A percentile compares a stretch with the other conserved stretches of the same genome.
Conservation (phyloP, 1,284 basidiomycete species). For the Phylloboletellus chloephorus region DNA sequence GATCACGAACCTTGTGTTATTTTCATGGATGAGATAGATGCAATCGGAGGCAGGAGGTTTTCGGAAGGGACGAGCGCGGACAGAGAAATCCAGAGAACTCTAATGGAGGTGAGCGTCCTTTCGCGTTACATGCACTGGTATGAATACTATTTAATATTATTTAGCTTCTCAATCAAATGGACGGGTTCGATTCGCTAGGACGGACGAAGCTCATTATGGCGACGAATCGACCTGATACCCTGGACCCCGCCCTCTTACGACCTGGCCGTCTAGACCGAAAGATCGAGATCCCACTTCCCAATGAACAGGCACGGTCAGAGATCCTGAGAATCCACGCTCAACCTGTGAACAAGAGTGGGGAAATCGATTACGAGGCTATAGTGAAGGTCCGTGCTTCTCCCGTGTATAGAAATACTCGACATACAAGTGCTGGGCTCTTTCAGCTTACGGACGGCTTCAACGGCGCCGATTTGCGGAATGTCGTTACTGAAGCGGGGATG, state of each 20-base stretch:
- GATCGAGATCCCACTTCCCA: slow-evolving; percentile 97
- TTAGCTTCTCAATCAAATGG: slow-evolving; percentile 98
- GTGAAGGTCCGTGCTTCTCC: slow-evolving; percentile 65
- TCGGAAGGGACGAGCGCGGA: slow-evolving; percentile 98
- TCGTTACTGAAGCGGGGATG: slow-evolving; percentile 98
- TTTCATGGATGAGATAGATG: slow-evolving; percentile 99
- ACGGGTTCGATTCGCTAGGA: slow-evolving; percentile 97
- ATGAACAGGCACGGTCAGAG: slow-evolving; percentile 92
- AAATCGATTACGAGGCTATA: slow-evolving; percentile 94
- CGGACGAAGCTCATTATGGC: slow-evolving; percentile 99
- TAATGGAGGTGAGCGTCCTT: slow-evolving; percentile 80
- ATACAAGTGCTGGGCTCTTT: slow-evolving; percentile 1
- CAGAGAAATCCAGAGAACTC: slow-evolving; percentile 95
- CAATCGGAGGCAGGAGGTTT: slow-evolving; percentile 93
- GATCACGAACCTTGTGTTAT: slow-evolving; percentile 99
- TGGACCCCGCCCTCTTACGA: slow-evolving; percentile 94
- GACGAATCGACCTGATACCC: slow-evolving; percentile 93
- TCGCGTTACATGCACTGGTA: neutral
- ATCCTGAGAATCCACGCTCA: slow-evolving; percentile 97
- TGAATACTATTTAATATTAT: slow-evolving; percentile 1
- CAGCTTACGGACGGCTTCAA: slow-evolving; percentile 90
- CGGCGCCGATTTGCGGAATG: slow-evolving; percentile 93
- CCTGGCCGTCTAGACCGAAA: slow-evolving; percentile 96
- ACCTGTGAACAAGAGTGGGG: slow-evolving; percentile 92
- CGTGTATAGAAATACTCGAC: neutral